Evolutionary conservation across 202 grass and related monocot genomes (phyloP).

Genomic region (Panicum hallii): DNA sequence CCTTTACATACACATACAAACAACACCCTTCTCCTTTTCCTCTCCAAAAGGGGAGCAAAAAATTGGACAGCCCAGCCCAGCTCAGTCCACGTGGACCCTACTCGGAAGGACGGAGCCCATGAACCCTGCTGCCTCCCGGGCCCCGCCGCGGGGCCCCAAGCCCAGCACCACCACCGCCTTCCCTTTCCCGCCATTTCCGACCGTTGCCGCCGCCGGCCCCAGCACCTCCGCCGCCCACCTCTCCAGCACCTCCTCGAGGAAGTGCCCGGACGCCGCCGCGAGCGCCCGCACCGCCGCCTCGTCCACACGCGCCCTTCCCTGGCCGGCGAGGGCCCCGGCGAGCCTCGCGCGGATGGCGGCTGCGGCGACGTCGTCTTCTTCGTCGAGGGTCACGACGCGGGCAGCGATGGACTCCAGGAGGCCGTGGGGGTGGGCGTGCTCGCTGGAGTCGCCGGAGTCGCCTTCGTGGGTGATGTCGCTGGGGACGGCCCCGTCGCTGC

Average conservation of each 20-base stretch:
- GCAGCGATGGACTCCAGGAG: slow-evolving; percentile 35
- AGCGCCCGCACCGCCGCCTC: slow-evolving; percentile 56
- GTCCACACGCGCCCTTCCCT: slow-evolving; percentile 38
- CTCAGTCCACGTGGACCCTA: slow-evolving; percentile 68
- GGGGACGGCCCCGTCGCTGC: slow-evolving; percentile 50
- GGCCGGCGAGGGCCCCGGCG: background rate
- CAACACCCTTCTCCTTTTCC: background rate
- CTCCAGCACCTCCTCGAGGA: slow-evolving; percentile 60
- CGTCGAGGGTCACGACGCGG: slow-evolving; percentile 31
- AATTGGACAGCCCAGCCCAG: background rate
- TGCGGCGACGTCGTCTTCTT: background rate
- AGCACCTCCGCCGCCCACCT: slow-evolving; percentile 79
- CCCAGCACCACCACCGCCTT: slow-evolving; percentile 43
- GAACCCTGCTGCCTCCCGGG: slow-evolving; percentile 60
- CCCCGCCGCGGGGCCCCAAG: slow-evolving; percentile 24
- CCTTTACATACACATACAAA: slow-evolving; percentile 36
- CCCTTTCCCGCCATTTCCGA: slow-evolving; percentile 62
- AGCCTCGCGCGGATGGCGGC: slow-evolving; percentile 38
- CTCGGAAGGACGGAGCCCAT: slow-evolving; percentile 72
- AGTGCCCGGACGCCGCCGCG: slow-evolving; percentile 45
- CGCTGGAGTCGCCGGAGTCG: background rate
- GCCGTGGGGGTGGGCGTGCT: slow-evolving; percentile 16
- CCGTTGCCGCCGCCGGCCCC: slow-evolving; percentile 52
- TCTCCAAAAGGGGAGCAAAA: slow-evolving; percentile 36
- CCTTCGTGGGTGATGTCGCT: slow-evolving; percentile 78